Evolutionary conservation across 2,329 filamentous ascomycete genomes (phyloP).

Genomic region (Didymellaceae sp.): DNA sequence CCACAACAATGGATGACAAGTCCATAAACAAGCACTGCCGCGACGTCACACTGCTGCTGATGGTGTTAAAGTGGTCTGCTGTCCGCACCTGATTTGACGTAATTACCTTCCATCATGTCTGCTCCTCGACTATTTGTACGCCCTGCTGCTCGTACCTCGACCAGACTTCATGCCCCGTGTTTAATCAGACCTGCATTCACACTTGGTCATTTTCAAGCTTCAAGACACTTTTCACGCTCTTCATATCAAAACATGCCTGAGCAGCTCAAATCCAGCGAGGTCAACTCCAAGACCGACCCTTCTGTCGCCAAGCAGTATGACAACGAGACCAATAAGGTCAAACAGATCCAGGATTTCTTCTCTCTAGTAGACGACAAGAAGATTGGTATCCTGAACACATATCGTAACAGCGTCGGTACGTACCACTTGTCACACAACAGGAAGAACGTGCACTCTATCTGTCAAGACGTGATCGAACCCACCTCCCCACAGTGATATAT

Average conservation of each 20-base stretch:
- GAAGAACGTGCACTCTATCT: too few relatives aligned
- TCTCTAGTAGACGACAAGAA: conserved; percentile 55
- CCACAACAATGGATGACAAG: conserved; percentile 21
- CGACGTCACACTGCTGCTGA: conserved; percentile 29
- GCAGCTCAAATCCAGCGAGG: conserved; percentile 47
- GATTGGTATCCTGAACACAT: conserved; percentile 53
- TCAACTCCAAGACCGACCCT: conserved; percentile 54
- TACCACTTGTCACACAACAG: too few relatives aligned
- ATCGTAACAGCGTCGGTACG: conserved; percentile 50
- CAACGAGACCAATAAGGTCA: conserved; percentile 49
- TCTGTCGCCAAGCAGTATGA: conserved; percentile 59
- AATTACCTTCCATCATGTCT: conserved; percentile 23
- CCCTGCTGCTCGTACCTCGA: conserved; percentile 6
- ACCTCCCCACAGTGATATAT: not conserved
- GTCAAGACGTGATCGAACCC: too few relatives aligned
- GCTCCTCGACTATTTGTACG: conserved; percentile 26
- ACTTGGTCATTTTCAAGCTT: not conserved
- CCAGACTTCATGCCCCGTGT: not conserved
- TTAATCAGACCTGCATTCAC: conserved; percentile 11
- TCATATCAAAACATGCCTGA: conserved; percentile 54
- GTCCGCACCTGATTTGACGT: conserved; percentile 8
- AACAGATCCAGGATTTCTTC: conserved; percentile 58
- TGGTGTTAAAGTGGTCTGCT: conserved; percentile 2
- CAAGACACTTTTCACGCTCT: conserved; percentile 28
- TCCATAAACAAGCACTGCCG: conserved; percentile 14